These are phyloP conservation scores for Phytophthora pini DNA, from an alignment of 352 stramenopile species.

Conservation along the genomic window DNA sequence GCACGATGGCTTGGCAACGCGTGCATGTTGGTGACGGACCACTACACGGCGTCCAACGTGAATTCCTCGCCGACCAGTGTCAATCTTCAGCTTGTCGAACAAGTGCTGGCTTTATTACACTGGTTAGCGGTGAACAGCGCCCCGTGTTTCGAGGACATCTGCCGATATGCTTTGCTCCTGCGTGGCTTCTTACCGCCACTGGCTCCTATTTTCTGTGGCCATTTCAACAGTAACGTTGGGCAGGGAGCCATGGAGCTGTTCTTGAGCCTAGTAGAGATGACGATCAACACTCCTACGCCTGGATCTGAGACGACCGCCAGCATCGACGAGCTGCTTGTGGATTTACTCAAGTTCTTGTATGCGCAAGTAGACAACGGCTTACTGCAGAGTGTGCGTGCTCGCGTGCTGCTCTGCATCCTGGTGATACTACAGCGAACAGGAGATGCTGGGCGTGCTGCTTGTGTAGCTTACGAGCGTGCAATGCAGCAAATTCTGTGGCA, in stretches of 20 bases:
- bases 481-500: conserved; percentile 64
- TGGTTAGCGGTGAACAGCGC: conserved; percentile 37
- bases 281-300: conserved; percentile 32
- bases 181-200: conserved; percentile 28
- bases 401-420: conserved; percentile 58
- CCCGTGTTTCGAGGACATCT: conserved; percentile 40
- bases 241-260: conserved; percentile 30
- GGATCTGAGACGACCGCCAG: conserved; percentile 32
- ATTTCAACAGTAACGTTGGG: conserved; percentile 2
- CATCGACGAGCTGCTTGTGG: conserved; percentile 45
- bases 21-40: conserved; percentile 28
- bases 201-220: conserved; percentile 24
- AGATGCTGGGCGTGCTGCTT: conserved; percentile 53
- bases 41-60: not conserved
- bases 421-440: conserved; percentile 64
- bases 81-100: conserved; percentile 31
- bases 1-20: conserved; percentile 31
- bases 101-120: conserved; percentile 39
- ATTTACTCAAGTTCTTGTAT: conserved; percentile 54
- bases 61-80: not conserved
- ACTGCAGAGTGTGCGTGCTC: conserved; percentile 40
- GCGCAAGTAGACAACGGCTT: conserved; percentile 43
- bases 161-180: conserved; percentile 35
- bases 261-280: conserved; percentile 41
- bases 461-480: conserved; percentile 57